Evolutionary conservation across 371 early-diverging fungal genomes (phyloP).

Genomic region (Mortierella sp.): DNA sequence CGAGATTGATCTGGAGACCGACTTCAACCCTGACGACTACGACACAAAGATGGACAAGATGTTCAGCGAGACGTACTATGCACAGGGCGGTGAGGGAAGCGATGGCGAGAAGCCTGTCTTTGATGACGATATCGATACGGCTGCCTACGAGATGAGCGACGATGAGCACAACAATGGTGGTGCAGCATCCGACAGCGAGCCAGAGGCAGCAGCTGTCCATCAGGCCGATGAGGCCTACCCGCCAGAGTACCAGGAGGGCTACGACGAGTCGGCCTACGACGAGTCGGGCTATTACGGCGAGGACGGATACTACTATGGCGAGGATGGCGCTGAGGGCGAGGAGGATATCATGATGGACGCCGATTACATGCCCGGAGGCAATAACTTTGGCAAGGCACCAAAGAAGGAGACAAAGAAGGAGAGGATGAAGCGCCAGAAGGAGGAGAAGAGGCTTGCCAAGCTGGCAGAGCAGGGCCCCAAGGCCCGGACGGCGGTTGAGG

Average conservation of each 20-base stretch:
- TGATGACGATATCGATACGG: constrained; percentile 88
- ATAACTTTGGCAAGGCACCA: constrained; percentile 58
- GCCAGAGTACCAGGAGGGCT: constrained; percentile 47
- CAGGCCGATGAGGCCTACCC: constrained; percentile 56
- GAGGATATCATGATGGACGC: constrained; percentile 91
- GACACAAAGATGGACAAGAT: constrained; percentile 86
- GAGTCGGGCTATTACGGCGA: constrained; percentile 56
- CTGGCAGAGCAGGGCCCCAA: constrained; percentile 29
- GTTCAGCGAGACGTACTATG: constrained; percentile 84
- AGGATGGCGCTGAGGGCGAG: constrained; percentile 59
- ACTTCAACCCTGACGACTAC: constrained; percentile 90
- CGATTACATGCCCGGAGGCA: constrained; percentile 86
- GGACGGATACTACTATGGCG: constrained; percentile 44
- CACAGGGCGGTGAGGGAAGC: too few species aligned
- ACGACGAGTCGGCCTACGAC: constrained; percentile 32
- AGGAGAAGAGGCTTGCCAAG: constrained; percentile 43
- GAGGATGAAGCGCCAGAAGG: constrained; percentile 53
- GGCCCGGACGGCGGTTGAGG: constrained; percentile 31
- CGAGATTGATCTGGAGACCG: constrained; percentile 87
- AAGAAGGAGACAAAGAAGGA: constrained; percentile 61
- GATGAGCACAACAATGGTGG: constrained; percentile 44
- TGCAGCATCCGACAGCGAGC: constrained; percentile 56
- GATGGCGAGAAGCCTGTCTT: constrained; percentile 83
- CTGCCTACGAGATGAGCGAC: constrained; percentile 58
- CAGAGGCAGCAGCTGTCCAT: constrained; percentile 42